A percentile compares a stretch with the other conserved stretches of the same genome.
Evolutionary conservation across 1,284 basidiomycete genomes (phyloP).

Genomic region (Tilletia caries): DNA sequence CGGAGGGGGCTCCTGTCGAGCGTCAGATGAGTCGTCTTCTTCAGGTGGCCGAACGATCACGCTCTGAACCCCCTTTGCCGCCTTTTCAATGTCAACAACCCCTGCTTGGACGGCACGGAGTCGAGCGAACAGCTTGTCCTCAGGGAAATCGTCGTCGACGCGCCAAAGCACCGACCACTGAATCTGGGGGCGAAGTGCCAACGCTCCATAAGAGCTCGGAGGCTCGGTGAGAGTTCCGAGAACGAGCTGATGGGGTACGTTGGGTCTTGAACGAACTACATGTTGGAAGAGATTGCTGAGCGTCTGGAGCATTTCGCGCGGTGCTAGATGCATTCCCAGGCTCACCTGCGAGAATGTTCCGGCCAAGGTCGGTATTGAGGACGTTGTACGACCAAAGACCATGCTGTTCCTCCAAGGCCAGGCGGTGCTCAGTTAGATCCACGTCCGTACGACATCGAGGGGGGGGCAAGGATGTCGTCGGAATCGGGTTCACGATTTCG

Average conservation of each 20-base stretch:
- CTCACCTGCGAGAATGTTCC: neutral
- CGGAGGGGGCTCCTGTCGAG: neutral
- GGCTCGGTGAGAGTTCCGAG: neutral
- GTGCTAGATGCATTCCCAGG: too few species aligned
- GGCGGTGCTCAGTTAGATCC: too few species aligned
- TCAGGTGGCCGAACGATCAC: neutral
- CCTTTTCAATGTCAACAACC: neutral
- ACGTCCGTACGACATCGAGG: too few species aligned
- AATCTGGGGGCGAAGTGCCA: neutral
- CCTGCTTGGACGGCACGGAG: neutral
- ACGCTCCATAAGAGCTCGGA: too few species aligned
- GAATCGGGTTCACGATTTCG: neutral
- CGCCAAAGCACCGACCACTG: neutral
- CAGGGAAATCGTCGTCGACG: neutral
- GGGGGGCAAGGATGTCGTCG: too few species aligned
- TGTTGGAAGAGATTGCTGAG: neutral
- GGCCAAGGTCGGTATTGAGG: slow-evolving; percentile 1
- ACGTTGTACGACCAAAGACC: slow-evolving; percentile 4
- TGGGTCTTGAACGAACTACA: neutral
- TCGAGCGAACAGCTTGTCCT: neutral
- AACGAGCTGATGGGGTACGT: neutral
- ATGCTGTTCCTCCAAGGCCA: neutral
- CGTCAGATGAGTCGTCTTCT: neutral
- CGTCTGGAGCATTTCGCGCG: neutral
- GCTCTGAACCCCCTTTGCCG: neutral